Percentiles rank a stretch among this genome's conserved stretches.
phyloP scores from a whole-genome alignment of 768 basidiomycete species.

The Xerocomus spinulosus region DNA sequence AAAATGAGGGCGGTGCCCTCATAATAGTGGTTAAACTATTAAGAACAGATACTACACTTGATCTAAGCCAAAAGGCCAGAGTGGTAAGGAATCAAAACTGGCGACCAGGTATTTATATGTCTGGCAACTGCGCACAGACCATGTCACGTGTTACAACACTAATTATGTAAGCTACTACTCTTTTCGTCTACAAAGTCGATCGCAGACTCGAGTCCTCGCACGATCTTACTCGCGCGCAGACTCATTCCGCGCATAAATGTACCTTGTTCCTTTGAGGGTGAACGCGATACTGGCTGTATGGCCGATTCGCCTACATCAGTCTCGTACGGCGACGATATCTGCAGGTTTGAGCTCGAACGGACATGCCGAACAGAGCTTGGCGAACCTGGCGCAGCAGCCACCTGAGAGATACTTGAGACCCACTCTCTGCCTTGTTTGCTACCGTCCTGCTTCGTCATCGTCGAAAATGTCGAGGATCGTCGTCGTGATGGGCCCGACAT shows the following conservation, averaged over 20 bases:
- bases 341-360: slow-evolving; percentile 26
- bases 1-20: slow-evolving; percentile 48
- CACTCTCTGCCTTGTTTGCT: slow-evolving; percentile 1
- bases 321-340: slow-evolving; percentile 8
- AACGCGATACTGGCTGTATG: slow-evolving; percentile 5
- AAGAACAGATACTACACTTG: slow-evolving; percentile 77
- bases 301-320: slow-evolving; percentile 9
- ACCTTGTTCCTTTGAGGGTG: slow-evolving; percentile 24
- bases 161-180: slow-evolving; percentile 5
- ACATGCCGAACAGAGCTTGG: slow-evolving; percentile 19
- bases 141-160: neutral
- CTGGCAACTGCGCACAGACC: slow-evolving; percentile 1
- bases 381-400: neutral
- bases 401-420: neutral
- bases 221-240: slow-evolving; percentile 33
- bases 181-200: slow-evolving; percentile 39
- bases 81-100: slow-evolving; percentile 8
- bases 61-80: slow-evolving; percentile 68
- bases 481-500: slow-evolving; percentile 5
- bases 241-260: slow-evolving; percentile 33
- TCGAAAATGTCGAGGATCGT: slow-evolving; percentile 27
- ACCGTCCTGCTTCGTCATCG: slow-evolving; percentile 2
- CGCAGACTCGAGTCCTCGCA: slow-evolving; percentile 36
- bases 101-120: neutral
- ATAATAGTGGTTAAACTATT: slow-evolving; percentile 58